A percentile compares a stretch with the other conserved stretches of the same genome.
These are phyloP conservation scores for Leccinum variicolor DNA, from an alignment of 768 basidiomycete genomes.

Conservation along the genomic window DNA sequence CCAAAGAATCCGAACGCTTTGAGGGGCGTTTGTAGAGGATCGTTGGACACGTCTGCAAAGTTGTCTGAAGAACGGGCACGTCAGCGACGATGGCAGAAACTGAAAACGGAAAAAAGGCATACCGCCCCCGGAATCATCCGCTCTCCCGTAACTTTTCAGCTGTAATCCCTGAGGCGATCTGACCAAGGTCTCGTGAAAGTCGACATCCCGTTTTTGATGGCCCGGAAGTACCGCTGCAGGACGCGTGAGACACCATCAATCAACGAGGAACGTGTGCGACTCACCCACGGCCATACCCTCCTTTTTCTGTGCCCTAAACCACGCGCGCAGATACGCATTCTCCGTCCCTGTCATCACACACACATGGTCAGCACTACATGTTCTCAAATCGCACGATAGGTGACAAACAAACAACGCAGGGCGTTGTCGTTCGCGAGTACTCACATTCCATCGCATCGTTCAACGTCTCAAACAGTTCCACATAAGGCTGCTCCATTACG, in stretches of 20 bases:
- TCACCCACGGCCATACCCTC: constrained; percentile 45
- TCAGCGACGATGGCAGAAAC: not conserved
- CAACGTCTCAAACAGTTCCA: constrained; percentile 77
- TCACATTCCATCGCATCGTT: constrained; percentile 92
- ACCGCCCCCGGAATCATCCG: constrained; percentile 64
- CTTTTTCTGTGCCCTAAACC: constrained; percentile 66
- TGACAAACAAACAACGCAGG: not conserved
- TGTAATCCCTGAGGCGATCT: constrained; percentile 69
- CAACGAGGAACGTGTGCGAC: constrained; percentile 24
- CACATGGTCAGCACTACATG: constrained; percentile 2
- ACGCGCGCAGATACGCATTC: constrained; percentile 82
- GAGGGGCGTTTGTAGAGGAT: constrained; percentile 72
- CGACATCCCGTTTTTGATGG: constrained; percentile 49
- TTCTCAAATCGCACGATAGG: not conserved
- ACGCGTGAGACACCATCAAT: not conserved
- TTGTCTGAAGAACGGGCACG: constrained; percentile 6
- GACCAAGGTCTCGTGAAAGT: constrained; percentile 37
- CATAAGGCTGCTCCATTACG: constrained; percentile 70
- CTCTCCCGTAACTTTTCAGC: constrained; percentile 64
- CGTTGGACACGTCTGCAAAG: constrained; percentile 36
- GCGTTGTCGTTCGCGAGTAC: constrained; percentile 24
- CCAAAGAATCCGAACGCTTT: constrained; percentile 80
- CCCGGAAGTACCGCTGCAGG: constrained; percentile 44
- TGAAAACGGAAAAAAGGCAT: not conserved
- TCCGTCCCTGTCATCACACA: constrained; percentile 66